phyloP scores from a whole-genome alignment of 129 eudicot genomes.

The Centaurea solstitialis region DNA sequence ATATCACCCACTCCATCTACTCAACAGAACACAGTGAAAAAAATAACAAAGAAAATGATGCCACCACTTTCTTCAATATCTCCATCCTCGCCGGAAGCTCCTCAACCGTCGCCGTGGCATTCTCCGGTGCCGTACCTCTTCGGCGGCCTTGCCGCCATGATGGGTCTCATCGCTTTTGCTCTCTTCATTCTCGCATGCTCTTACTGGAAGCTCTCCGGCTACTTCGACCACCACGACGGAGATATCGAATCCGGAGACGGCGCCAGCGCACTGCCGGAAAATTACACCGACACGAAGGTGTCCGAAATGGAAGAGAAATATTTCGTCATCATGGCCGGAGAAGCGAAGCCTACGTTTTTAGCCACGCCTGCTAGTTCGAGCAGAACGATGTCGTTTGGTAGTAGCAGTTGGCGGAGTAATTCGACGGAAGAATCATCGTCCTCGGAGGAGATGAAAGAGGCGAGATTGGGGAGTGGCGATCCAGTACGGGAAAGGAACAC shows the following conservation, averaged over 20 bases:
- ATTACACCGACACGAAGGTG: not conserved
- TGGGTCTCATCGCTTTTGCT: constrained; percentile 74
- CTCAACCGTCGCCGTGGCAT: constrained; percentile 66
- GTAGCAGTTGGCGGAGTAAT: constrained; percentile 41
- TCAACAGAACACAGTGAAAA: not conserved
- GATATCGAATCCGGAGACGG: constrained; percentile 50
- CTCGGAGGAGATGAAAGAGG: constrained; percentile 18
- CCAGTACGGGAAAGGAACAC: constrained; percentile 14
- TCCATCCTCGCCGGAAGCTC: constrained; percentile 27
- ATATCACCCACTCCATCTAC: not conserved
- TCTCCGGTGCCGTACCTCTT: constrained; percentile 80
- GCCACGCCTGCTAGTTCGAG: constrained; percentile 62
- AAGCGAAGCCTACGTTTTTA: constrained; percentile 55
- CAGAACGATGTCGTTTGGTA: constrained; percentile 61
- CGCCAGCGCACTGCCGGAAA: constrained; percentile 13
- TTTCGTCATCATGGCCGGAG: constrained; percentile 73
- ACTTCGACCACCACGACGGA: constrained; percentile 24
- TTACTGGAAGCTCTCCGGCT: constrained; percentile 76
- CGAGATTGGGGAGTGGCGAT: not conserved
- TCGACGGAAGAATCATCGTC: constrained; percentile 21
- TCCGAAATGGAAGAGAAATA: constrained; percentile 47
- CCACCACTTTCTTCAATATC: constrained; percentile 18
- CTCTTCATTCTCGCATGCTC: constrained; percentile 75
- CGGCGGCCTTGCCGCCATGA: constrained; percentile 86
- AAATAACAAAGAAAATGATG: not conserved